Evolutionary conservation across 768 basidiomycete genomes (phyloP), one percentile per base, ranked within the genome.

Genomic region (Tricholoma flavovirens): DNA sequence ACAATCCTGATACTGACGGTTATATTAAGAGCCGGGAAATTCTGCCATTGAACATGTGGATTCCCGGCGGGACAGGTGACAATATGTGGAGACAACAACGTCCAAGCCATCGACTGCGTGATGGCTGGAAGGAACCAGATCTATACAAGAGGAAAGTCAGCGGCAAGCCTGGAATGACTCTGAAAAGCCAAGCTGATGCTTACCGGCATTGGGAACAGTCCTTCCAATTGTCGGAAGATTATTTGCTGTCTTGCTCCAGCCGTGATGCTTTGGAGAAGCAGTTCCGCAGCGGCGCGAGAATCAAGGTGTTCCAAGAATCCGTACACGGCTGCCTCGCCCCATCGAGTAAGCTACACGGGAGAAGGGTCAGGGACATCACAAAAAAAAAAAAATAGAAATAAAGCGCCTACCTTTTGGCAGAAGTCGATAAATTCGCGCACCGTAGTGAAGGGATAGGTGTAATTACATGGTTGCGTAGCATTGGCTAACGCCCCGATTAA

Each of bases 401-500:
- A 30, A 8, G 30, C n/a, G 36, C 46, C 22, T 53, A 78, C 71
- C 64, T 77, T 77, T 64, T 83, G 80, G 60, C 75, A 81, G 69
- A 84, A 83, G 61, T 84, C 79, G 56, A 87, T 64, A 62, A 81
- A 86, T 60, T 80, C 79, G 29, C 75, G 74, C 7, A 86, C 83
- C 29, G 75, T 80, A 19, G 74, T 66, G 69, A 83, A 84, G 12
- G 78, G 73, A 63, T 79, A 81, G 5, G 68, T 66, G 70, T 87
- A 87, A 11, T 70, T 76, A 74, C 85, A 88, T 29, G 74, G 78
- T 63, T 78, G 75, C 4, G 81, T 76, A 12, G 73, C 73, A n/a
- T 66, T 63, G n/a, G 68, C 74, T 74, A 56, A 7, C 17, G 36
- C 17, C 17, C 10, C 1, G 14, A 15, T 32, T 61, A 14, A 59